Conservation (phyloP, 805 yeast species). For the Metschnikowia baotianmanensis region DNA sequence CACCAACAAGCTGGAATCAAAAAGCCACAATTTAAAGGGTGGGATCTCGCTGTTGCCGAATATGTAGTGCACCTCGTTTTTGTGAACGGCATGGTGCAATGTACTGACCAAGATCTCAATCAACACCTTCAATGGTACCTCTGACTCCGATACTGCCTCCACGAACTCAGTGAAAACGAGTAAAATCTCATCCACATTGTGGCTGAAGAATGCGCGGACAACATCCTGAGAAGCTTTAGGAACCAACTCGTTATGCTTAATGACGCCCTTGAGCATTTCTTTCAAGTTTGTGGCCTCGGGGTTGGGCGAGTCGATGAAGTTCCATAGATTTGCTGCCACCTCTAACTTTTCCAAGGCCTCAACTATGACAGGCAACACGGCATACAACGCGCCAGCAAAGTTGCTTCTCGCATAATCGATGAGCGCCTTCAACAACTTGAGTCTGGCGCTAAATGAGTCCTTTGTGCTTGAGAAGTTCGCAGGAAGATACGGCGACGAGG, state of each 20-base stretch:
- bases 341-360: constrained; percentile 34
- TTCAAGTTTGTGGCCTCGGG: constrained; percentile 14
- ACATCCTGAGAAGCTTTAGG: constrained; percentile 17
- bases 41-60: constrained; percentile 28
- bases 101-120: constrained; percentile 26
- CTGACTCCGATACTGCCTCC: constrained; percentile 18
- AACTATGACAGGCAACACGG: constrained; percentile 35
- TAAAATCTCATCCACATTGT: constrained; percentile 25
- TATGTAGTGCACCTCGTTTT: constrained; percentile 41
- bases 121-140: constrained; percentile 18
- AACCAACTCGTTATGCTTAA: constrained; percentile 10
- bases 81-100: constrained; percentile 31
- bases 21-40: constrained; percentile 46
- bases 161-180: constrained; percentile 29
- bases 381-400: constrained; percentile 38
- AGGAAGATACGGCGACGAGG: constrained; percentile 57
- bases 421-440: constrained; percentile 42
- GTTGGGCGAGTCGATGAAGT: constrained; percentile 14
- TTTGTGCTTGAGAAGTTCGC: constrained; percentile 48
- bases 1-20: constrained; percentile 38
- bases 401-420: constrained; percentile 46
- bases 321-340: constrained; percentile 49
- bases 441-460: constrained; percentile 52
- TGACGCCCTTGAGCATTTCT: constrained; percentile 12
- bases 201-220: constrained; percentile 28